Evolutionary conservation across 768 basidiomycete genomes (phyloP).

Genomic region (Termitomyces sp.): DNA sequence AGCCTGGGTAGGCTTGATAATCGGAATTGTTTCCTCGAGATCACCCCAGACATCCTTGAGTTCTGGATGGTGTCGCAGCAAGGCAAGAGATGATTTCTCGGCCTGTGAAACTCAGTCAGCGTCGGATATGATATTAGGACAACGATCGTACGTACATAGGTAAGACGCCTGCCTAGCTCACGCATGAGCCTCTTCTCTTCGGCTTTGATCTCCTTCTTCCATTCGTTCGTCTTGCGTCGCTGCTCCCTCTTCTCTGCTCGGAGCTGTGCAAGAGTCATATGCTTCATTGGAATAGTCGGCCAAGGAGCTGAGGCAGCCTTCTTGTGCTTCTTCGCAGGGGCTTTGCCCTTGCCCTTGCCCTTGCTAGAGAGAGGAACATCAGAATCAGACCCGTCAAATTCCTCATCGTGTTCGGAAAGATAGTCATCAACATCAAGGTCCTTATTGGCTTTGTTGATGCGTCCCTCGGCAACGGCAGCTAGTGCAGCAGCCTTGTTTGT

Average conservation of each 20-base stretch:
- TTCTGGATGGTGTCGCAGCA: constrained; percentile 75
- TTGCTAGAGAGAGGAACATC: constrained; percentile 24
- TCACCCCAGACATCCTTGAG: constrained; percentile 87
- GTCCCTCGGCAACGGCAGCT: constrained; percentile 52
- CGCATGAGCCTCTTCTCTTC: constrained; percentile 48
- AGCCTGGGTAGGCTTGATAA: too few species aligned
- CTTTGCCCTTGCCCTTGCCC: constrained; percentile 35
- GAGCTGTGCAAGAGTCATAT: constrained; percentile 32
- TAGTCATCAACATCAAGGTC: constrained; percentile 30
- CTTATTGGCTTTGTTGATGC: constrained; percentile 31
- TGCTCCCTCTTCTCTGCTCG: constrained; percentile 24
- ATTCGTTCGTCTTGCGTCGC: constrained; percentile 19
- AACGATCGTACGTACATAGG: constrained; percentile 45
- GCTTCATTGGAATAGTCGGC: constrained; percentile 12
- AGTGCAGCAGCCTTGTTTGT: constrained; percentile 36
- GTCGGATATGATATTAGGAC: neutral
- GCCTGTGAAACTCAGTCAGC: constrained; percentile 41
- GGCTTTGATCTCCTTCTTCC: constrained; percentile 26
- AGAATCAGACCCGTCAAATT: constrained; percentile 19
- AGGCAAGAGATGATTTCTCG: constrained; percentile 61
- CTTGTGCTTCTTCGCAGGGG: constrained; percentile 22
- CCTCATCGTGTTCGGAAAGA: constrained; percentile 19
- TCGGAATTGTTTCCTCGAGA: constrained; percentile 56
- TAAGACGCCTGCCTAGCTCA: constrained; percentile 72
- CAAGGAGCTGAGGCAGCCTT: constrained; percentile 13